Evolutionary conservation across 768 basidiomycete species (phyloP).

Genomic region (Suillus alpinus): DNA sequence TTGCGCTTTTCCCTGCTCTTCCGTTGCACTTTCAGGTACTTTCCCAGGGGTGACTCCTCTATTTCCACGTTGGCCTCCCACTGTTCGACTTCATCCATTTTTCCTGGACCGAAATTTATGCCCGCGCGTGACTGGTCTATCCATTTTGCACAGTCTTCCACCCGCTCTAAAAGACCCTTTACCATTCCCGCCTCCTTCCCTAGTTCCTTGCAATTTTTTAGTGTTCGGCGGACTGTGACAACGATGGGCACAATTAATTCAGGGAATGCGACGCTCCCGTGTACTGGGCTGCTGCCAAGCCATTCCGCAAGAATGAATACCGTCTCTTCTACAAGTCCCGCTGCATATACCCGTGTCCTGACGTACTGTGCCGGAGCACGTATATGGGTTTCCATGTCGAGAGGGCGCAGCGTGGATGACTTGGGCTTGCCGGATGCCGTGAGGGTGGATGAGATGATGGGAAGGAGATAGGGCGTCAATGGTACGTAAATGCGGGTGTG

Average conservation of each 20-base stretch:
- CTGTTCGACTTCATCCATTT: slow-evolving; percentile 60
- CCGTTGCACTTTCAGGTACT: slow-evolving; percentile 75
- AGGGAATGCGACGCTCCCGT: slow-evolving; percentile 90
- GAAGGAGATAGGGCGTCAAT: slow-evolving; percentile 80
- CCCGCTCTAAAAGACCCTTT: slow-evolving; percentile 79
- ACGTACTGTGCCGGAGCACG: slow-evolving; percentile 86
- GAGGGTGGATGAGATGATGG: slow-evolving; percentile 78
- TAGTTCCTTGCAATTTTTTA: slow-evolving; percentile 56
- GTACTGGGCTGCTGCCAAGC: slow-evolving; percentile 66
- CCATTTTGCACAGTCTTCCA: slow-evolving; percentile 84
- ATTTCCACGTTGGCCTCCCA: slow-evolving; percentile 68
- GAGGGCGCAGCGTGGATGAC: slow-evolving; percentile 79
- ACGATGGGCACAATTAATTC: slow-evolving; percentile 83
- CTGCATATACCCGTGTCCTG: slow-evolving; percentile 82
- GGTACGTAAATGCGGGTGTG: slow-evolving; percentile 88
- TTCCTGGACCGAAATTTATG: slow-evolving; percentile 75
- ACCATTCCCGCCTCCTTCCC: slow-evolving; percentile 60
- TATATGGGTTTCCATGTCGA: slow-evolving; percentile 86
- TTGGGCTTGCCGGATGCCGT: slow-evolving; percentile 69
- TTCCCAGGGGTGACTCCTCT: slow-evolving; percentile 74
- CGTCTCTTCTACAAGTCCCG: slow-evolving; percentile 81
- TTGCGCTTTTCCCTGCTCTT: slow-evolving; percentile 77
- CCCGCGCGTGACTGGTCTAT: slow-evolving; percentile 65
- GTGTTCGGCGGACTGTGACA: slow-evolving; percentile 63
- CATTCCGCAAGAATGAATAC: slow-evolving; percentile 79